Evolutionary conservation across 345 rosid species (phyloP).

Genomic region (Salix purpurea): DNA sequence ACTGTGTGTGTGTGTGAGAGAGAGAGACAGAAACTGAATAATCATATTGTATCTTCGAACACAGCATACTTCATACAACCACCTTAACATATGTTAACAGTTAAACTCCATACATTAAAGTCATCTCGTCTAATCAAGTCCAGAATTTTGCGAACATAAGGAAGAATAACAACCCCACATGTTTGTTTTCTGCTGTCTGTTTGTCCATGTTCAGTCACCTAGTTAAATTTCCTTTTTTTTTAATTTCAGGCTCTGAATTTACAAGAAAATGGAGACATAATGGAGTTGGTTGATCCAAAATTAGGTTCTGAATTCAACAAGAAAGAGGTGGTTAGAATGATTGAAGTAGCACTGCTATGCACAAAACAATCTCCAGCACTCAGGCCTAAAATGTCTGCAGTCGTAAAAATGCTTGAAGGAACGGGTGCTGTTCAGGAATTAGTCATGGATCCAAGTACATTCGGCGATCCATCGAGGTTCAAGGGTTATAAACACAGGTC

Average conservation of each 20-base stretch:
- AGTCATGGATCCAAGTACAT: slow-evolving; percentile 27
- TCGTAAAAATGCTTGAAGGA: slow-evolving; percentile 52
- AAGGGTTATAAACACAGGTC: too few species aligned
- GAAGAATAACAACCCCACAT: neutral
- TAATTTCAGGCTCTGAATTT: slow-evolving; percentile 40
- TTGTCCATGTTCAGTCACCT: neutral
- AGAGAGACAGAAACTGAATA: neutral
- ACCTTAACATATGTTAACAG: neutral
- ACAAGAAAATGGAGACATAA: slow-evolving; percentile 33
- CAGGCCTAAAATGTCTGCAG: slow-evolving; percentile 63
- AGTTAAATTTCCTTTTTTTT: neutral
- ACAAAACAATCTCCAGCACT: slow-evolving; percentile 40
- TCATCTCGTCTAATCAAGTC: neutral
- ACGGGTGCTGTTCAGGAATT: slow-evolving; percentile 31
- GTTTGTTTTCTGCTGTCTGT: too few species aligned
- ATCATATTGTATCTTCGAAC: neutral
- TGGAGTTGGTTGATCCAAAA: slow-evolving; percentile 44
- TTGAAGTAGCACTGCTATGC: slow-evolving; percentile 51
- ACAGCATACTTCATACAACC: neutral
- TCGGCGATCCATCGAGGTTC: slow-evolving; percentile 37
- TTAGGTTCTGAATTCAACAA: slow-evolving; percentile 33
- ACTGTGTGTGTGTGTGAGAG: too few species aligned
- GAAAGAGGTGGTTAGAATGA: slow-evolving; percentile 36
- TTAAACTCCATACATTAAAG: neutral
- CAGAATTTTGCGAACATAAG: neutral